These are phyloP conservation scores for Spiraea crenata DNA, from an alignment of 331 rosid species.

Conservation along the genomic window DNA sequence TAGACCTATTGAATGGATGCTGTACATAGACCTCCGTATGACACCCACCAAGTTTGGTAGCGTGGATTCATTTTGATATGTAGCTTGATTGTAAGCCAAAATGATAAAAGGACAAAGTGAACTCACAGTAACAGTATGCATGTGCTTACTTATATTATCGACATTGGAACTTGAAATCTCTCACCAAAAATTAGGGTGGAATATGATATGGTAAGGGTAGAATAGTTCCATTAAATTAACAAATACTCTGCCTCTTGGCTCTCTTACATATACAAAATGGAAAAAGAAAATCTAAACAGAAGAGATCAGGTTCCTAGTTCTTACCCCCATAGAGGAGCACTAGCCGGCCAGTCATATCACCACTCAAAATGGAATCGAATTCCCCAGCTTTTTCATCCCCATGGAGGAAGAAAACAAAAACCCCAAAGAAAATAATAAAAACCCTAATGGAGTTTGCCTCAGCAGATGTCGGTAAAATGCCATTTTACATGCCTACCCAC, in stretches of 20 bases:
- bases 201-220: slow-evolving; percentile 27
- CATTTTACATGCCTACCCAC: slow-evolving; percentile 29
- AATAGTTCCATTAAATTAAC: slow-evolving; percentile 31
- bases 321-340: slow-evolving; percentile 26
- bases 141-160: too few species aligned
- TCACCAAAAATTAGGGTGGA: too few species aligned
- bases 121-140: too few species aligned
- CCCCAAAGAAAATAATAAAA: background rate
- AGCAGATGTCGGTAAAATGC: slow-evolving; percentile 50
- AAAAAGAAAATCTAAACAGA: slow-evolving; percentile 33
- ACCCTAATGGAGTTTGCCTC: slow-evolving; percentile 34
- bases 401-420: slow-evolving; percentile 6
- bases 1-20: background rate
- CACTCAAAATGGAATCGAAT: slow-evolving; percentile 60
- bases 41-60: background rate
- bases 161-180: too few species aligned
- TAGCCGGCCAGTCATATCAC: slow-evolving; percentile 4
- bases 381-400: slow-evolving; percentile 37
- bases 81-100: background rate
- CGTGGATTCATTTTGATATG: background rate
- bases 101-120: background rate
- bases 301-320: slow-evolving; percentile 34
- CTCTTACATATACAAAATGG: slow-evolving; percentile 40
- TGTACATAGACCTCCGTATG: too few species aligned
- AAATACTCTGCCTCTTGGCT: slow-evolving; percentile 45